Evolutionary conservation across 139 green algal genomes (phyloP).

Genomic region (Spirogloea muscicola): DNA sequence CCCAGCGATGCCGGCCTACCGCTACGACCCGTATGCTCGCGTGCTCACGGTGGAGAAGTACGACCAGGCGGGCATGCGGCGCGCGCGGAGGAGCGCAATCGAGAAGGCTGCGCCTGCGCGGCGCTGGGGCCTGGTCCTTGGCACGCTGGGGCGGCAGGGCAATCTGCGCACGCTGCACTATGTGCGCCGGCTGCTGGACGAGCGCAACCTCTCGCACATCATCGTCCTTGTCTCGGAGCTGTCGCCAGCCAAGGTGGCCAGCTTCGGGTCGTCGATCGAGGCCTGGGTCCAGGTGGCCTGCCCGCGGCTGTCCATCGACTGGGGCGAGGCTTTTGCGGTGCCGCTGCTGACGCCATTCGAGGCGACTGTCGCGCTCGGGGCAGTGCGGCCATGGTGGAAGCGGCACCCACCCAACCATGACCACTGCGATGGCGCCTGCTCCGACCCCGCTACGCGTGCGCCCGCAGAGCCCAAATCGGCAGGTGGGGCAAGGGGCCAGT

Average conservation of each 20-base stretch:
- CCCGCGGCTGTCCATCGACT: slow-evolving; percentile 97
- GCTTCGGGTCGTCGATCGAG: too few species aligned
- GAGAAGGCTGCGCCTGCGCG: slow-evolving; percentile 58
- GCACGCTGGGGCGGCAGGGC: slow-evolving; percentile 93
- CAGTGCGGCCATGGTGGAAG: slow-evolving; percentile 69
- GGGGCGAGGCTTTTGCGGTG: slow-evolving; percentile 87
- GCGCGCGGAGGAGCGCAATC: slow-evolving; percentile 61
- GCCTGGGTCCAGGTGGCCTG: slow-evolving; percentile 84
- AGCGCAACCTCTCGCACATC: too few species aligned
- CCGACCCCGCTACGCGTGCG: too few species aligned
- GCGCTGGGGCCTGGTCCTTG: slow-evolving; percentile 87
- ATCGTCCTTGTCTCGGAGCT: slow-evolving; percentile 81
- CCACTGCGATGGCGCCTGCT: too few species aligned
- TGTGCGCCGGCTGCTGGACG: too few species aligned
- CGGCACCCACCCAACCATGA: too few species aligned
- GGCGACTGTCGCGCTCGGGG: slow-evolving; percentile 74
- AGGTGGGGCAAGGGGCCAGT: too few species aligned
- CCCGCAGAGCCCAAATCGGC: too few species aligned
- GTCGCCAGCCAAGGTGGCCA: slow-evolving; percentile 70
- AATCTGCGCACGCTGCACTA: slow-evolving; percentile 85
- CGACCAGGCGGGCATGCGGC: slow-evolving; percentile 92
- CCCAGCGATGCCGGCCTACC: slow-evolving; percentile 78
- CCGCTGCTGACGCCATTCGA: slow-evolving; percentile 95
- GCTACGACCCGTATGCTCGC: slow-evolving; percentile 89
- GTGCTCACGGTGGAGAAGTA: slow-evolving; percentile 82